phyloP scores from a whole-genome alignment of 192 early-diverging fungal species.

The Spinellus fusiger region DNA sequence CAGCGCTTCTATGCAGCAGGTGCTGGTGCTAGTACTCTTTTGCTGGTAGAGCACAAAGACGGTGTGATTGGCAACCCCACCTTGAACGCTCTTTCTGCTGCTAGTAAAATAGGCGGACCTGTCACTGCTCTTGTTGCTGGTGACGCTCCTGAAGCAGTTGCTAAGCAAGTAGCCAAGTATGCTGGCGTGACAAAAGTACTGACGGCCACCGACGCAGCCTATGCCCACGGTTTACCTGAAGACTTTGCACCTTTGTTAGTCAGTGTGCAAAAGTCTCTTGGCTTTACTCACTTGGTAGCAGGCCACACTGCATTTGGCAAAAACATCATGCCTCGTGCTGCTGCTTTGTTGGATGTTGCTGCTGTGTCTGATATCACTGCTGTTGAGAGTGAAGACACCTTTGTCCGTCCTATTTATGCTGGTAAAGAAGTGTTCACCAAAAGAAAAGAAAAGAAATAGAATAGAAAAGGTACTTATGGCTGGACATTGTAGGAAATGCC shows the following conservation, averaged over 20 bases:
- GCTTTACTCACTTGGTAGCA: conserved; percentile 82
- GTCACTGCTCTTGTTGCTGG: conserved; percentile 90
- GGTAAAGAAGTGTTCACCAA: conserved; percentile 45
- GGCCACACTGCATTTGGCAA: conserved; percentile 87
- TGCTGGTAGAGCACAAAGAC: conserved; percentile 88
- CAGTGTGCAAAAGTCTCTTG: conserved; percentile 59
- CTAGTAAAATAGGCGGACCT: conserved; percentile 67
- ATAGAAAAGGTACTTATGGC: not conserved
- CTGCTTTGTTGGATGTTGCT: conserved; percentile 86
- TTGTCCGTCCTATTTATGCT: conserved; percentile 95
- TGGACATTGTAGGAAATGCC: conserved; percentile 67
- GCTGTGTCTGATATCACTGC: conserved; percentile 85
- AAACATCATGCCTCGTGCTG: conserved; percentile 91
- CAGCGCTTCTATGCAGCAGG: conserved; percentile 40
- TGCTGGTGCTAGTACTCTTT: conserved; percentile 65
- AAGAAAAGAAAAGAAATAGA: not conserved
- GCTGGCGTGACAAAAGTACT: conserved; percentile 78
- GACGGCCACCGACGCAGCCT: conserved; percentile 73
- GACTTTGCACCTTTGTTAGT: conserved; percentile 70
- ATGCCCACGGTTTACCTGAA: conserved; percentile 78
- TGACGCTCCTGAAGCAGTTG: conserved; percentile 57
- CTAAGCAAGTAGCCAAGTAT: conserved; percentile 56
- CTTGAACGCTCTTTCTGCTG: conserved; percentile 86
- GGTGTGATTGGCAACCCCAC: conserved; percentile 62
- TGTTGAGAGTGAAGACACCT: conserved; percentile 77